Conservation (phyloP, 2,329 filamentous ascomycete species). For the Stachybotrys chlorohalonatus region DNA sequence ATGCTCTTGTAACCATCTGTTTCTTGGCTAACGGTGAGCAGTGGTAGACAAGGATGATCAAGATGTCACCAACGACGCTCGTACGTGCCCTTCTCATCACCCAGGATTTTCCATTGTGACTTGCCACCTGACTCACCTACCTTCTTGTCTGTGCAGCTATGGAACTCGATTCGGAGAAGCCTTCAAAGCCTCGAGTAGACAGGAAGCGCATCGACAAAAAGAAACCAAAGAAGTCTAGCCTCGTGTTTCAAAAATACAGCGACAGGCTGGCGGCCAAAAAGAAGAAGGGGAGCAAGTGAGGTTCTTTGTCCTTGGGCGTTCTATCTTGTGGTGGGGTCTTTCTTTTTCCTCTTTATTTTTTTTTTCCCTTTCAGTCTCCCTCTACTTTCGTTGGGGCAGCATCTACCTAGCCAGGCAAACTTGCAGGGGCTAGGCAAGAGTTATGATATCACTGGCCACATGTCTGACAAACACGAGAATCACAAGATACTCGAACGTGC, state of each 20-base stretch:
- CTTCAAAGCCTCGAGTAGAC: constrained; percentile 25
- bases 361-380: background rate
- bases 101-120: background rate
- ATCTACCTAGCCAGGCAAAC: too few relatives aligned
- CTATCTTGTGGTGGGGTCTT: background rate
- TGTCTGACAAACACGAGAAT: too few relatives aligned
- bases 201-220: constrained; percentile 51
- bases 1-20: background rate
- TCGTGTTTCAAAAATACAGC: constrained; percentile 52
- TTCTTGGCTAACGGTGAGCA: background rate
- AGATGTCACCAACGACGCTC: constrained; percentile 16
- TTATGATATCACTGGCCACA: too few relatives aligned
- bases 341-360: background rate
- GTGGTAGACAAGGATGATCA: constrained; percentile 14
- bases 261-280: constrained; percentile 39
- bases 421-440: too few relatives aligned
- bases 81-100: background rate
- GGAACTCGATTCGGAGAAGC: constrained; percentile 45
- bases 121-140: background rate
- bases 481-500: too few relatives aligned
- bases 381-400: background rate
- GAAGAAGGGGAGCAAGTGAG: constrained; percentile 17
- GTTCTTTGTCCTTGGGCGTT: background rate
- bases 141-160: constrained; percentile 28
- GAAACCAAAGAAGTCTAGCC: constrained; percentile 43